These are phyloP conservation scores for Monosporozyma unispora DNA, from an alignment of 805 yeast genomes.

Conservation along the genomic window DNA sequence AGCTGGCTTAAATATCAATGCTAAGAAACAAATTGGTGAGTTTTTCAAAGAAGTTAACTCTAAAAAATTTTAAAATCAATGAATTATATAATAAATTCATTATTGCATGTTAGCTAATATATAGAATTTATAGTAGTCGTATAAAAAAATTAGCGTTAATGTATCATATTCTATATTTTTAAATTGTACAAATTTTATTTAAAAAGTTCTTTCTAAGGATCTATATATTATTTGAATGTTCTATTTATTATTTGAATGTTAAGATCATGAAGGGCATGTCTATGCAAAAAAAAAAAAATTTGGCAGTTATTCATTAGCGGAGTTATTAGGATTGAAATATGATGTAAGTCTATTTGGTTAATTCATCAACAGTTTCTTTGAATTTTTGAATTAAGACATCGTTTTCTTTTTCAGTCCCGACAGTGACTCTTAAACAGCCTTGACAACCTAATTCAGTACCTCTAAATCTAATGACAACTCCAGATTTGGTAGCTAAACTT, in stretches of 20 bases:
- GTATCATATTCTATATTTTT: neutral
- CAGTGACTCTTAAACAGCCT: slow-evolving; percentile 79
- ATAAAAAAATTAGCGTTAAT: neutral
- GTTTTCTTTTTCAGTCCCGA: slow-evolving; percentile 80
- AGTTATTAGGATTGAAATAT: no score
- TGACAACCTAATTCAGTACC: slow-evolving; percentile 84
- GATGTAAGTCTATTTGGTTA: slow-evolving; percentile 1
- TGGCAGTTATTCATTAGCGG: neutral
- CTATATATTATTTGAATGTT: neutral
- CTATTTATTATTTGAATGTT: neutral
- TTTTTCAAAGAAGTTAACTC: slow-evolving; percentile 11
- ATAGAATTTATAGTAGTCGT: neutral
- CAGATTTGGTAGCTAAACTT: slow-evolving; percentile 58
- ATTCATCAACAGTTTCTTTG: slow-evolving; percentile 21
- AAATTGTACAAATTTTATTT: neutral
- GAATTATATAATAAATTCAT: neutral
- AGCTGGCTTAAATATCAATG: slow-evolving; percentile 16
- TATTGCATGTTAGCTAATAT: neutral
- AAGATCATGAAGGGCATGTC: neutral
- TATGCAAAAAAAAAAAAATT: neutral
- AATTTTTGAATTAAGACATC: slow-evolving; percentile 44
- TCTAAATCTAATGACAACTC: slow-evolving; percentile 83
- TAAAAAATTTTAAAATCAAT: neutral
- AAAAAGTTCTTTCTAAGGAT: neutral
- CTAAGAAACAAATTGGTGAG: slow-evolving; percentile 22